phyloP scores from a whole-genome alignment of 176 grass and related monocot species.

The Ampelocalamus luodianensis region DNA sequence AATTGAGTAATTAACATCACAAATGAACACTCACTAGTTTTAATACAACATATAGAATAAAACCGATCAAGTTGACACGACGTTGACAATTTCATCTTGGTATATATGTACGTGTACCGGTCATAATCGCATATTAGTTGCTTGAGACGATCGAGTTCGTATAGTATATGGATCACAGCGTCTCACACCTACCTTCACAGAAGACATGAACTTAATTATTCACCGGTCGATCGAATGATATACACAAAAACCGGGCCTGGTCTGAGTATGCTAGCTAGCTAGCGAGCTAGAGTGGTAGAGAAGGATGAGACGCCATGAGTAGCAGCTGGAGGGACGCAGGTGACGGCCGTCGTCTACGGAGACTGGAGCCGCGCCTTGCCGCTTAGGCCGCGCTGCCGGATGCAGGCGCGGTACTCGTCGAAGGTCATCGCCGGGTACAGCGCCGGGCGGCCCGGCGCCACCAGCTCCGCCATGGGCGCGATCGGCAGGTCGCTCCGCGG shows the following conservation, averaged over 20 bases:
- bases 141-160: neutral
- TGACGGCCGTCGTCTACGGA: slow-evolving; percentile 24
- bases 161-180: neutral
- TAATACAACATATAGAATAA: neutral
- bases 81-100: neutral
- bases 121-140: neutral
- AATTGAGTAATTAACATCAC: neutral
- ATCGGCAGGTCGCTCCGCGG: slow-evolving; percentile 65
- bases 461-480: slow-evolving; percentile 61
- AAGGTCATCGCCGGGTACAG: slow-evolving; percentile 78
- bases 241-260: neutral
- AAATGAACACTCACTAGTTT: neutral
- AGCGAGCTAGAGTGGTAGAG: neutral
- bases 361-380: slow-evolving; percentile 74
- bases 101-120: neutral
- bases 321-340: neutral
- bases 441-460: slow-evolving; percentile 46
- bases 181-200: neutral
- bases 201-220: slow-evolving; percentile 28
- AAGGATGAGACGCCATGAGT: neutral
- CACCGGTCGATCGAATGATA: neutral
- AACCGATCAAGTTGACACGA: slow-evolving; percentile 2
- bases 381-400: slow-evolving; percentile 60
- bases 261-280: neutral
- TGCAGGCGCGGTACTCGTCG: slow-evolving; percentile 70